These are phyloP conservation scores for Crithidia brevicula DNA, from an alignment of 208 protist species.

Conservation along the genomic window DNA sequence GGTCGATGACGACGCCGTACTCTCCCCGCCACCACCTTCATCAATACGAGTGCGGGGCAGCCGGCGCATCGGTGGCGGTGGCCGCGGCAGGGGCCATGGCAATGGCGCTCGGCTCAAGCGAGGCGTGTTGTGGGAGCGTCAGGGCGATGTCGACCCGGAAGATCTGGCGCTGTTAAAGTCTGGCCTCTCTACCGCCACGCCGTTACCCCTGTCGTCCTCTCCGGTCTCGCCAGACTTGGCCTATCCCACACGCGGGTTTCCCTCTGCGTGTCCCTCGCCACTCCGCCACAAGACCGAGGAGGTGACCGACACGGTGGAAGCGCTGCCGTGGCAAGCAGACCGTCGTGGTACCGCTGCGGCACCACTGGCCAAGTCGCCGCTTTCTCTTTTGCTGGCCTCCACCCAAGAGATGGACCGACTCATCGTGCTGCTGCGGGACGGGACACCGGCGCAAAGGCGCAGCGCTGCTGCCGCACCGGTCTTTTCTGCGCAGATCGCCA, in stretches of 20 bases:
- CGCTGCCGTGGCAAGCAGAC: too few relatives aligned
- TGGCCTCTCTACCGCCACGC: neutral
- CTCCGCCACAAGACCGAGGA: too few relatives aligned
- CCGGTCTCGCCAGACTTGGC: neutral
- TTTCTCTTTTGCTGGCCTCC: constrained; percentile 15
- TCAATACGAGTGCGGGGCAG: too few relatives aligned
- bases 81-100: neutral
- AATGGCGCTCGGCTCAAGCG: neutral
- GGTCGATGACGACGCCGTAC: too few relatives aligned
- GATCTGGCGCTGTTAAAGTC: constrained; percentile 17
- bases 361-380: constrained; percentile 5
- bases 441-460: too few relatives aligned
- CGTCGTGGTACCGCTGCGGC: neutral
- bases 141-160: constrained; percentile 25
- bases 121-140: constrained; percentile 27
- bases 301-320: neutral
- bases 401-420: constrained; percentile 41
- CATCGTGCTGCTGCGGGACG: constrained; percentile 25
- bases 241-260: too few relatives aligned
- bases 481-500: constrained; percentile 20
- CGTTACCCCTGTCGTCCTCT: neutral
- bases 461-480: neutral
- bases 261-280: too few relatives aligned
- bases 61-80: too few relatives aligned
- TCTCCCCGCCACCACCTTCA: too few relatives aligned